Base-by-base conservation (phyloP, 768 basidiomycete species). In the Termitomyces sp. region DNA sequence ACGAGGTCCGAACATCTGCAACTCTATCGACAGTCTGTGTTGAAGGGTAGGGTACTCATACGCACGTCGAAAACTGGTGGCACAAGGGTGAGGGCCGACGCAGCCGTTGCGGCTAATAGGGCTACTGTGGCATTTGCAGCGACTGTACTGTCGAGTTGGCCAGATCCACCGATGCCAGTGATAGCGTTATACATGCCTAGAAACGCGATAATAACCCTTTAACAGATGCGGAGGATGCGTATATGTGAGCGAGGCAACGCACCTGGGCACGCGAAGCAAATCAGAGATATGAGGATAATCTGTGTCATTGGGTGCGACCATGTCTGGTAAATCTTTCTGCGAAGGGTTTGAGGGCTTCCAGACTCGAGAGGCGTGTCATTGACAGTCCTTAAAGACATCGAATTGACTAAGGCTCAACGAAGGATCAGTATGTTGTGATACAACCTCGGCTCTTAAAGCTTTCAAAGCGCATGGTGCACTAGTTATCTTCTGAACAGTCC, bases 171-270 rank as follows among this genome's bases (percentile, higher is more conserved):
- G 14, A 70, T 57, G 26, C 68, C 68, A 30, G 60, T 55, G 40
- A 70, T 70, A 22, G 68, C 68, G 33, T 70, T 70, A 44, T 70
- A 70, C 68, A 70, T 70, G 36, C 68, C 68, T 70, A 36, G 14
- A 5, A 48, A 32, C 18, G 36, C 11, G 6, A 52, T 9, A 24
- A n/a, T 13, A 11, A 16, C 6, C 16, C 6, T 38, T 26, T 24
- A 52, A 20, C 18, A 5, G 18, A 22, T 35, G 13, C 11, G 20
- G 14, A 52, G 7, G 8, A 41, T 41, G 18, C 38, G 36, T 16
- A 14, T 20, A 8, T 5, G 11, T 26, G 6, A 40, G 28, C 5
- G 18, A 50, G 35, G 32, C 18, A 20, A 53, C 54, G 54, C 41
- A 67, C 68, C 68, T 48, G 68, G 68, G 43, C 68, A 70, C 44